phyloP scores from a whole-genome alignment of 805 yeast species.

The Zygotorulaspora sp. region DNA sequence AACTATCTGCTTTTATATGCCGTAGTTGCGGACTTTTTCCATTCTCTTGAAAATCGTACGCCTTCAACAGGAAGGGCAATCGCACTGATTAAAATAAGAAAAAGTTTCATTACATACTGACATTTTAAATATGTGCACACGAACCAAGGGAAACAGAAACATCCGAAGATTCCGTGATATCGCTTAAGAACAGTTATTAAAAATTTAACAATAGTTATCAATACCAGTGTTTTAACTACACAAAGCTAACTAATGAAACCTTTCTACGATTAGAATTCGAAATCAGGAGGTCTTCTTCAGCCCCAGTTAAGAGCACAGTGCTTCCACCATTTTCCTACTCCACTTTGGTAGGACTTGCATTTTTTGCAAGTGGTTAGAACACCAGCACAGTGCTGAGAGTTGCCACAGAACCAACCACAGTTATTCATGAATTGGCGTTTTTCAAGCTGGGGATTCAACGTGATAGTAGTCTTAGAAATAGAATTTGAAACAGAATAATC shows the following conservation, averaged over 20 bases:
- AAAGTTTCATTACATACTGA: not conserved
- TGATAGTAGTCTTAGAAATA: not conserved
- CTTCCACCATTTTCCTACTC: constrained; percentile 3
- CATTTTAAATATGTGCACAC: too few relatives aligned
- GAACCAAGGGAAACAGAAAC: too few relatives aligned
- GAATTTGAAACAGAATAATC: not conserved
- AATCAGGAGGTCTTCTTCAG: not conserved
- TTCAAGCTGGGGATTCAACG: constrained; percentile 1
- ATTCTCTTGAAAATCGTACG: not conserved
- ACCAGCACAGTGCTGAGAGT: not conserved
- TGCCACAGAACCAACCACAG: constrained; percentile 3
- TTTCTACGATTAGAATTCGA: constrained; percentile 1
- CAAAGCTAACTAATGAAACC: not conserved
- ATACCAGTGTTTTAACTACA: not conserved
- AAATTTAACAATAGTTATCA: not conserved
- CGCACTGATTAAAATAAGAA: not conserved
- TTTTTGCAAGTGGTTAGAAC: not conserved
- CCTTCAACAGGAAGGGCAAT: constrained; percentile 1
- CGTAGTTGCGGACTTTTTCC: constrained; percentile 1
- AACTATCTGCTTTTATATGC: not conserved
- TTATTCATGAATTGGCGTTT: not conserved
- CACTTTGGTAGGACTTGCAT: constrained; percentile 1
- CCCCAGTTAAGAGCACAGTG: constrained; percentile 1
- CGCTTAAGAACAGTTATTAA: not conserved
- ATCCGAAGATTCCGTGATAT: not conserved